phyloP scores from a whole-genome alignment of 1,139 yeast species.

The Candida freyschussii region DNA sequence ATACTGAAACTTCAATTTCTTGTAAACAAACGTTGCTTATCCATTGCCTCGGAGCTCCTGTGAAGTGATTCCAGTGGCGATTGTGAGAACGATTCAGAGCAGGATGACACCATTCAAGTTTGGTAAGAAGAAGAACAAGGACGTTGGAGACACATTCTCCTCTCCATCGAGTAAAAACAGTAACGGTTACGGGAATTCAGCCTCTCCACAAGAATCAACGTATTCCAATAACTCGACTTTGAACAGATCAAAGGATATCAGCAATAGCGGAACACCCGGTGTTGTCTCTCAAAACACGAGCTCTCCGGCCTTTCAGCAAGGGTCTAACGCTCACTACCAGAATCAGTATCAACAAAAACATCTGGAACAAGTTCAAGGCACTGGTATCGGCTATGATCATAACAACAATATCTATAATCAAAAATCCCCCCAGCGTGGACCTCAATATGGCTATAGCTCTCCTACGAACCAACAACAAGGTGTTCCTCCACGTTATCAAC shows the following conservation, averaged over 20 bases:
- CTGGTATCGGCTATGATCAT: constrained; percentile 19
- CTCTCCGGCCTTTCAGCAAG: constrained; percentile 4
- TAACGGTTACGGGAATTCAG: constrained; percentile 2
- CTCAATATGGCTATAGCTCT: constrained; percentile 8
- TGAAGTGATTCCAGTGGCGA: not conserved
- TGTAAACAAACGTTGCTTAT: no score
- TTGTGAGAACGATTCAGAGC: no score
- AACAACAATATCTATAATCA: constrained; percentile 22
- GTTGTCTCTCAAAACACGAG: constrained; percentile 4
- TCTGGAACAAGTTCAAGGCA: constrained; percentile 3
- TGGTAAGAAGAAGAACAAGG: constrained; percentile 25
- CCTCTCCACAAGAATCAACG: constrained; percentile 15
- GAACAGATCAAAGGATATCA: constrained; percentile 2
- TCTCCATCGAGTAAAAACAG: constrained; percentile 12
- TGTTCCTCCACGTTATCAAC: constrained; percentile 6
- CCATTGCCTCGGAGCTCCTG: constrained; percentile 6
- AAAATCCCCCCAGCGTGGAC: constrained; percentile 22
- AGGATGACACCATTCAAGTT: constrained; percentile 27
- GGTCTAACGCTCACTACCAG: constrained; percentile 6
- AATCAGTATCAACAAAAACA: constrained; percentile 1
- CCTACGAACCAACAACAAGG: constrained; percentile 12
- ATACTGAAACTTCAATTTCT: no score
- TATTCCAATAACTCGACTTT: constrained; percentile 7
- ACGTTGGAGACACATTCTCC: constrained; percentile 8
- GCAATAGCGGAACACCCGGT: constrained; percentile 1